Conservation (phyloP, 2,329 filamentous ascomycete genomes). For the Didymella keratinophila region DNA sequence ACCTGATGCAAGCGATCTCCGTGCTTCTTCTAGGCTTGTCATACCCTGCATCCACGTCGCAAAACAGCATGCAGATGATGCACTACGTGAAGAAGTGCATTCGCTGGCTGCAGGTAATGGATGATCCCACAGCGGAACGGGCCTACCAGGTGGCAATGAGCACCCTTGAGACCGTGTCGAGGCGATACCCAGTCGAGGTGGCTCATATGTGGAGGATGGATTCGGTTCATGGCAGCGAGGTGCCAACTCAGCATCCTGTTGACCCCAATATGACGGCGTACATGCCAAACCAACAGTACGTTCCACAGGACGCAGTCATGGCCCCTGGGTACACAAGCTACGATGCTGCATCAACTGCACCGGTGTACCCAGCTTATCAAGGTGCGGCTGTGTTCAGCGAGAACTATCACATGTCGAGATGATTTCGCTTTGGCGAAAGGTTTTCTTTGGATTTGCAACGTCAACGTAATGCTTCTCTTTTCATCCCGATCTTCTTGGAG, state of each 20-base stretch:
- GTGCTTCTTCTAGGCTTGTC: conserved; percentile 51
- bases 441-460: background rate
- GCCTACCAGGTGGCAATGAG: conserved; percentile 33
- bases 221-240: background rate
- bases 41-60: conserved; percentile 32
- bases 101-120: conserved; percentile 47
- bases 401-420: conserved; percentile 14
- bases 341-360: conserved; percentile 2
- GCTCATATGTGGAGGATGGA: conserved; percentile 24
- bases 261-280: conserved; percentile 6
- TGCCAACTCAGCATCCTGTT: background rate
- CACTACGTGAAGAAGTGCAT: conserved; percentile 42
- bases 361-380: conserved; percentile 3
- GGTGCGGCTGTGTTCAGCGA: conserved; percentile 8
- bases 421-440: too few relatives aligned
- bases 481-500: background rate
- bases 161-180: conserved; percentile 28
- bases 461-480: background rate
- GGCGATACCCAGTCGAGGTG: conserved; percentile 25
- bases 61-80: conserved; percentile 31
- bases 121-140: conserved; percentile 37
- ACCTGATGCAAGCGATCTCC: conserved; percentile 52
- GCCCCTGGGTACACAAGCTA: conserved; percentile 10
- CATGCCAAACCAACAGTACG: conserved; percentile 6
- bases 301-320: background rate